phyloP scores from a whole-genome alignment of 441 rosid species.

The Hypseocharis bilobata region DNA sequence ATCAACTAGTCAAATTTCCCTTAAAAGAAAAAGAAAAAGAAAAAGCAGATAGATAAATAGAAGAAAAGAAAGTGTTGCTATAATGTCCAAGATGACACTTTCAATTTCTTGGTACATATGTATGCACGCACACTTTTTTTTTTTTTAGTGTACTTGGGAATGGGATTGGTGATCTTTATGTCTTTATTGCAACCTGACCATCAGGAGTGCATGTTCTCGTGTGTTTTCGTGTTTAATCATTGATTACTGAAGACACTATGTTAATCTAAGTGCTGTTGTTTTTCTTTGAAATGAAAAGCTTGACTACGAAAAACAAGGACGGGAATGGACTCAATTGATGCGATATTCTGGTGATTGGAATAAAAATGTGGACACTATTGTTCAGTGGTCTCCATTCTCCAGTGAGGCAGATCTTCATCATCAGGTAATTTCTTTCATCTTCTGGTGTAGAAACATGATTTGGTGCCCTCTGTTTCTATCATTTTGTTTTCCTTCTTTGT shows the following conservation, averaged over 20 bases:
- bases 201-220: neutral
- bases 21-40: too few relatives aligned
- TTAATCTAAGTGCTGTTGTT: slow-evolving; percentile 20
- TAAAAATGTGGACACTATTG: slow-evolving; percentile 55
- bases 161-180: too few relatives aligned
- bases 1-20: too few relatives aligned
- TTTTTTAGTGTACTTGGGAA: too few relatives aligned
- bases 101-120: too few relatives aligned
- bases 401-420: slow-evolving; percentile 60
- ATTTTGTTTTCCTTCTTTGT: too few relatives aligned
- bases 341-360: slow-evolving; percentile 55
- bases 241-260: neutral
- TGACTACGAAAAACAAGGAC: slow-evolving; percentile 52
- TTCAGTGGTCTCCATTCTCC: slow-evolving; percentile 74
- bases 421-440: slow-evolving; percentile 44
- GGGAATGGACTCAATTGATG: slow-evolving; percentile 49
- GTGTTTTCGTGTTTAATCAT: slow-evolving; percentile 7
- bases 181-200: slow-evolving; percentile 1
- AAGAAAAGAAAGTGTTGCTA: too few relatives aligned
- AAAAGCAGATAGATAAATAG: too few relatives aligned
- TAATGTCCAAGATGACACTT: too few relatives aligned
- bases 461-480: too few relatives aligned
- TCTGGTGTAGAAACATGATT: too few relatives aligned
- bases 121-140: too few relatives aligned
- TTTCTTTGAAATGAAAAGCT: slow-evolving; percentile 43